These are phyloP conservation scores for Arachis monticola DNA, from an alignment of 331 rosid species.

Conservation along the genomic window DNA sequence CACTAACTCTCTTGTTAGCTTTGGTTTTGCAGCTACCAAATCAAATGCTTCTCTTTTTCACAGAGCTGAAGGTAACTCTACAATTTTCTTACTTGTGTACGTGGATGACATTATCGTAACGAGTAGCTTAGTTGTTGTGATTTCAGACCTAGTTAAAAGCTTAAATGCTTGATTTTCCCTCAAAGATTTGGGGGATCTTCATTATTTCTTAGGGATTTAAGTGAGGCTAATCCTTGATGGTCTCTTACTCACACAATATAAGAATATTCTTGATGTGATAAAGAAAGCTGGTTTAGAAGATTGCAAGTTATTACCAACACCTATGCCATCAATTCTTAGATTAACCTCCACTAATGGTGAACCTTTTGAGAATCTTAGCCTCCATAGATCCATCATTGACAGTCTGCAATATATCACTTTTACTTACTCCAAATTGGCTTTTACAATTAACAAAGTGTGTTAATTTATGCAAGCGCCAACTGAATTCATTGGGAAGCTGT, in stretches of 20 bases:
- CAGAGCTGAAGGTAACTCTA: not conserved
- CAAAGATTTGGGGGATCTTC: too few species aligned
- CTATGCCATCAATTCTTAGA: not conserved
- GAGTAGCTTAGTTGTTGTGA: not conserved
- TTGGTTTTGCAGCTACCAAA: not conserved
- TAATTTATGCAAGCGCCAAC: not conserved
- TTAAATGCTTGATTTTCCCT: too few species aligned
- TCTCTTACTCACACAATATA: not conserved
- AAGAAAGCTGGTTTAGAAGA: too few species aligned
- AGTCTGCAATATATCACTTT: not conserved
- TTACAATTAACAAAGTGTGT: not conserved
- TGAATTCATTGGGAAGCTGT: not conserved
- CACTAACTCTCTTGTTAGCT: too few species aligned
- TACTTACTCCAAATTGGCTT: not conserved
- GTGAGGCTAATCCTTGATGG: not conserved
- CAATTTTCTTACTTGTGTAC: too few species aligned
- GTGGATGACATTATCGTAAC: not conserved
- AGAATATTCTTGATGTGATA: not conserved
- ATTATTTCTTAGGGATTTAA: not conserved
- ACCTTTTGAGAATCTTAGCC: not conserved
- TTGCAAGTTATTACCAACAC: not conserved
- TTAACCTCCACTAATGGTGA: too few species aligned
- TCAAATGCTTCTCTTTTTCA: not conserved
- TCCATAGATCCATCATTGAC: not conserved
- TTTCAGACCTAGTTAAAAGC: too few species aligned